A percentile compares a stretch with the other conserved stretches of the same genome.
phyloP scores from a whole-genome alignment of 2,329 filamentous ascomycete genomes.

The Diaporthe amygdali region DNA sequence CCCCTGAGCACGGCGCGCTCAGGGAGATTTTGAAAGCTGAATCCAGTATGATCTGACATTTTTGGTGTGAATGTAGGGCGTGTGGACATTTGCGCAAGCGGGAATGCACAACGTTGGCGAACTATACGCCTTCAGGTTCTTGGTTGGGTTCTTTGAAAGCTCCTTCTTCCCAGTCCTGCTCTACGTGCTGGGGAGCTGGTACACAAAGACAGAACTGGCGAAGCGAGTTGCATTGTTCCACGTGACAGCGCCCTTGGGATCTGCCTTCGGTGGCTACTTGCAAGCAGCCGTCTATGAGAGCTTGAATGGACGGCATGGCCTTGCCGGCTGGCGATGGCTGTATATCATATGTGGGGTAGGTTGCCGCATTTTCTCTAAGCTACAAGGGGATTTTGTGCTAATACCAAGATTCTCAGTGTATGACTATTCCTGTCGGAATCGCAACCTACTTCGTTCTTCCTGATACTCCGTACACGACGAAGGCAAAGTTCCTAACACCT shows the following conservation, averaged over 20 bases:
- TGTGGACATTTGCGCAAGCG: conserved; percentile 36
- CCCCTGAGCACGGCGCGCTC: too few relatives aligned
- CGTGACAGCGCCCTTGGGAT: conserved; percentile 33
- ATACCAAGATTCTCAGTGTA: conserved; percentile 27
- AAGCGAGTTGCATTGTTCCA: conserved; percentile 35
- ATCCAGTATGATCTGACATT: background rate
- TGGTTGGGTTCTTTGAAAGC: conserved; percentile 38
- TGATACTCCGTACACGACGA: conserved; percentile 34
- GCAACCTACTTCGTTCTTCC: conserved; percentile 34
- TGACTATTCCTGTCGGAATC: conserved; percentile 35
- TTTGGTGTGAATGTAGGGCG: background rate
- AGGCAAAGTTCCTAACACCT: conserved; percentile 33
- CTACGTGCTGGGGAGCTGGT: conserved; percentile 38
- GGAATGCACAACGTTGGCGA: conserved; percentile 29
- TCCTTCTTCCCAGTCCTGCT: conserved; percentile 36
- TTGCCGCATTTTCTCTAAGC: background rate
- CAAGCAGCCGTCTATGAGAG: conserved; percentile 35
- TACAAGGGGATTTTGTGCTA: background rate
- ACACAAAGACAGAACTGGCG: conserved; percentile 35
- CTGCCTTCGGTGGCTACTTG: conserved; percentile 35
- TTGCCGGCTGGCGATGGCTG: conserved; percentile 40
- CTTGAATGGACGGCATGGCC: conserved; percentile 34
- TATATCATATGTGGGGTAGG: conserved; percentile 32
- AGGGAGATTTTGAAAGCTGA: background rate
- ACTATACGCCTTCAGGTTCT: conserved; percentile 38